phyloP scores from a whole-genome alignment of 768 basidiomycete genomes.

The Trametes meyenii region DNA sequence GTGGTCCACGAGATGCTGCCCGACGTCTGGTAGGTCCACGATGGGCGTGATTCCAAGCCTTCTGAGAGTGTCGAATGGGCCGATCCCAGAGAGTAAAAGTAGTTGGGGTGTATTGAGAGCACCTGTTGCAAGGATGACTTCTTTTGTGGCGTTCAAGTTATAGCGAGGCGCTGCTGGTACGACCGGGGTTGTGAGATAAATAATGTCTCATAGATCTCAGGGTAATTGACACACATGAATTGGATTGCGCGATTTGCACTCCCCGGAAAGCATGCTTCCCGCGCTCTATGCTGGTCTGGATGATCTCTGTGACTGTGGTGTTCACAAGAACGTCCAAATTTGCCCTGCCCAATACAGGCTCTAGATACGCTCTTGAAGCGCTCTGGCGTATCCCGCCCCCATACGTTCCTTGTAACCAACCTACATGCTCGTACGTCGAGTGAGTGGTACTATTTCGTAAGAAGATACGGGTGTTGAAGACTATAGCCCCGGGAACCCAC shows the following conservation, averaged over 20 bases:
- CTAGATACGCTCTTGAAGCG: slow-evolving; percentile 12
- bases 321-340: slow-evolving; percentile 28
- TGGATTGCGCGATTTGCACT: slow-evolving; percentile 14
- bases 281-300: background rate
- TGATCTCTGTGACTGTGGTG: slow-evolving; percentile 24
- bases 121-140: slow-evolving; percentile 32
- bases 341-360: slow-evolving; percentile 7
- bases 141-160: slow-evolving; percentile 22
- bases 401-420: slow-evolving; percentile 16
- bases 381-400: slow-evolving; percentile 14
- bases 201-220: background rate
- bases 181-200: background rate
- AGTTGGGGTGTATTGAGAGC: slow-evolving; percentile 28
- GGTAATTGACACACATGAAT: background rate
- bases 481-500: slow-evolving; percentile 14
- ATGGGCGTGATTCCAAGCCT: slow-evolving; percentile 26
- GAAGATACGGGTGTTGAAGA: too few relatives aligned
- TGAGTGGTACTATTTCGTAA: background rate
- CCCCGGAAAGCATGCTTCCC: slow-evolving; percentile 7
- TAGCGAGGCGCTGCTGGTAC: background rate
- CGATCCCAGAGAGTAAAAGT: slow-evolving; percentile 36
- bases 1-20: slow-evolving; percentile 35
- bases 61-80: slow-evolving; percentile 24
- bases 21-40: slow-evolving; percentile 32
- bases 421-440: slow-evolving; percentile 9